Evolutionary conservation across 441 rosid genomes (phyloP).

Genomic region (Omphalea diandra): DNA sequence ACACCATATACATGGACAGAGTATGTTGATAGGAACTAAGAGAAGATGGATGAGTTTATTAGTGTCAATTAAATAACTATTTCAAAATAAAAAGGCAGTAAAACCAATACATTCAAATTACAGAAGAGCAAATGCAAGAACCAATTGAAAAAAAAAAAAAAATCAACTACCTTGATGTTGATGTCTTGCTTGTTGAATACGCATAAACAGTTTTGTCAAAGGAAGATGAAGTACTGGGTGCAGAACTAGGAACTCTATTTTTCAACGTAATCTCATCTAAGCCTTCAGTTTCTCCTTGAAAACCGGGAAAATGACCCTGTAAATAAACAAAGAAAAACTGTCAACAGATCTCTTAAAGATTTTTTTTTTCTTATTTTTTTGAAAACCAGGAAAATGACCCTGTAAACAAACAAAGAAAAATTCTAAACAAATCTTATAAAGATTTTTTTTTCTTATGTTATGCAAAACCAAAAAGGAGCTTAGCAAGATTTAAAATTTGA

Average conservation of each 20-base stretch:
- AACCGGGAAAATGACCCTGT: conserved; percentile 38
- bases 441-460: no score
- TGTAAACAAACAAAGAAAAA: no score
- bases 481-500: neutral
- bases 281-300: conserved; percentile 40
- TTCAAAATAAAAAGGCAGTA: neutral
- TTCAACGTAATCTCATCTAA: conserved; percentile 37
- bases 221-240: conserved; percentile 39
- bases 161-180: conserved; percentile 54
- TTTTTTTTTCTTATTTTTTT: neutral
- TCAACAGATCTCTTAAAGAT: conserved; percentile 9
- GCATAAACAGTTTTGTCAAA: conserved; percentile 41
- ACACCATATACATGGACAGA: neutral
- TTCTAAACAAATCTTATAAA: no score
- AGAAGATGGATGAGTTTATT: conserved; percentile 1
- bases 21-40: neutral
- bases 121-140: neutral
- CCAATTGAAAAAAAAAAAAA: conserved; percentile 5
- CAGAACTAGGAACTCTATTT: conserved; percentile 38
- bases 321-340: conserved; percentile 20
- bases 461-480: neutral
- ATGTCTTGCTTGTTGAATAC: conserved; percentile 37
- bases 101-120: conserved; percentile 5
- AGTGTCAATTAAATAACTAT: neutral
- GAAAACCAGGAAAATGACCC: no score